phyloP scores from a whole-genome alignment of 2,329 filamentous ascomycete species.

The Tympanopsis confertula region DNA sequence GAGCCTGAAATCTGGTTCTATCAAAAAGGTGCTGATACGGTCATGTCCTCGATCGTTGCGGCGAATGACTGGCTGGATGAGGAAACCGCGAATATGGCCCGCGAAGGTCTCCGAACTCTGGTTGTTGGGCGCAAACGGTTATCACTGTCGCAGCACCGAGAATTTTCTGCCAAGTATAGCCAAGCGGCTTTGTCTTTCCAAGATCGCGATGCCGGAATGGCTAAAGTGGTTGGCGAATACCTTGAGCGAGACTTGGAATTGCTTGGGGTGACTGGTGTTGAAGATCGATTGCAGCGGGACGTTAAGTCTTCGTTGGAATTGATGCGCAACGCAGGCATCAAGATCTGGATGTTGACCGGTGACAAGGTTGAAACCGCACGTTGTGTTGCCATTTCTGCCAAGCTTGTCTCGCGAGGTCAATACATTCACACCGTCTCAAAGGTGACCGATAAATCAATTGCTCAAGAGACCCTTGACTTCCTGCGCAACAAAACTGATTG shows the following conservation, averaged over 20 bases:
- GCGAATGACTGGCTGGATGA: slow-evolving; percentile 98
- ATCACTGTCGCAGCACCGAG: slow-evolving; percentile 65
- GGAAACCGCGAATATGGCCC: slow-evolving; percentile 98
- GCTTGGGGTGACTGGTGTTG: slow-evolving; percentile 92
- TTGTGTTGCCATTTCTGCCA: slow-evolving; percentile 89
- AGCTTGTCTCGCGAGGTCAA: slow-evolving; percentile 84
- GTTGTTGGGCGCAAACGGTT: slow-evolving; percentile 89
- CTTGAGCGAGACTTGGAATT: slow-evolving; percentile 84
- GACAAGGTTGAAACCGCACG: slow-evolving; percentile 97
- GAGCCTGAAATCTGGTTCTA: slow-evolving; percentile 92
- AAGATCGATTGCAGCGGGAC: slow-evolving; percentile 90
- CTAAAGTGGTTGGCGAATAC: slow-evolving; percentile 65
- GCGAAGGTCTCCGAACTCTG: slow-evolving; percentile 84
- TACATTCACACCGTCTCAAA: slow-evolving; percentile 90
- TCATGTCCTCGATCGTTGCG: slow-evolving; percentile 92
- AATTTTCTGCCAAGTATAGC: slow-evolving; percentile 65
- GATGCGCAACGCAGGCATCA: slow-evolving; percentile 90
- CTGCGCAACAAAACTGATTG: slow-evolving; percentile 76
- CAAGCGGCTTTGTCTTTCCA: slow-evolving; percentile 72
- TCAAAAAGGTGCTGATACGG: slow-evolving; percentile 94
- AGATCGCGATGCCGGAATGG: slow-evolving; percentile 71
- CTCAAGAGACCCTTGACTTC: slow-evolving; percentile 80
- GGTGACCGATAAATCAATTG: slow-evolving; percentile 70
- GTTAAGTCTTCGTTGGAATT: slow-evolving; percentile 93
- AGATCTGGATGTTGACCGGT: slow-evolving; percentile 99